Conservation (phyloP, 192 early-diverging fungal genomes). For the Backusella tarrabulga region DNA sequence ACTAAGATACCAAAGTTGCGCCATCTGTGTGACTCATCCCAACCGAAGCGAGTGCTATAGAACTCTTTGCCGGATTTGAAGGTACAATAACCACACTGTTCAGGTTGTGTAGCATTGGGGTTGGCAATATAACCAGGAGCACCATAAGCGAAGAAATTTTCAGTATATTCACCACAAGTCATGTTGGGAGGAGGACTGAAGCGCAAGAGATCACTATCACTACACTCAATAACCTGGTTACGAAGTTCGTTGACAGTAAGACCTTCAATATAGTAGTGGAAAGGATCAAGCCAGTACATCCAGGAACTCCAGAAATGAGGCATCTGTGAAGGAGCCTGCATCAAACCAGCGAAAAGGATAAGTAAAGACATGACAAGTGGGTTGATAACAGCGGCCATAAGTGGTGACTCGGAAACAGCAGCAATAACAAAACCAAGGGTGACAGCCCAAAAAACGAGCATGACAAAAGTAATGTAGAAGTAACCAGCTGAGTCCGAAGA, state of each 20-base stretch:
- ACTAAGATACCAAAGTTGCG: conserved; percentile 69
- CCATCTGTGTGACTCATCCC: conserved; percentile 62
- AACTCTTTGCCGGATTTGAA: conserved; percentile 60
- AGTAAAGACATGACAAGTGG: conserved; percentile 67
- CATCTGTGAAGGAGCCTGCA: conserved; percentile 60
- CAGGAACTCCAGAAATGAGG: conserved; percentile 64
- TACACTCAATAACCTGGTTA: conserved; percentile 45
- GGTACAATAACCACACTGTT: conserved; percentile 61
- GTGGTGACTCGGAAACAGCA: conserved; percentile 57
- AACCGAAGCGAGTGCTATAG: conserved; percentile 41
- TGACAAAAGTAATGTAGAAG: conserved; percentile 61
- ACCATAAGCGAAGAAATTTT: conserved; percentile 43
- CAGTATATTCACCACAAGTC: conserved; percentile 61
- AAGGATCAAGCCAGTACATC: conserved; percentile 71
- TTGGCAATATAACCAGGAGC: conserved; percentile 63
- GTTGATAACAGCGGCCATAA: conserved; percentile 60
- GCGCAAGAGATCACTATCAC: conserved; percentile 44
- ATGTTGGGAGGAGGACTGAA: conserved; percentile 58
- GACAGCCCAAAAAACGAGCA: conserved; percentile 65
- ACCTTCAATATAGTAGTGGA: conserved; percentile 68
- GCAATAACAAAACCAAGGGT: conserved; percentile 73
- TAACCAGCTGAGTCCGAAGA: conserved; percentile 50
- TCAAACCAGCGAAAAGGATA: conserved; percentile 71
- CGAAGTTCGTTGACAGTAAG: conserved; percentile 60
- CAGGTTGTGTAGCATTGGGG: conserved; percentile 38